Conservation (phyloP, 2,329 filamentous ascomycete genomes). For the Cryphonectria japonica region DNA sequence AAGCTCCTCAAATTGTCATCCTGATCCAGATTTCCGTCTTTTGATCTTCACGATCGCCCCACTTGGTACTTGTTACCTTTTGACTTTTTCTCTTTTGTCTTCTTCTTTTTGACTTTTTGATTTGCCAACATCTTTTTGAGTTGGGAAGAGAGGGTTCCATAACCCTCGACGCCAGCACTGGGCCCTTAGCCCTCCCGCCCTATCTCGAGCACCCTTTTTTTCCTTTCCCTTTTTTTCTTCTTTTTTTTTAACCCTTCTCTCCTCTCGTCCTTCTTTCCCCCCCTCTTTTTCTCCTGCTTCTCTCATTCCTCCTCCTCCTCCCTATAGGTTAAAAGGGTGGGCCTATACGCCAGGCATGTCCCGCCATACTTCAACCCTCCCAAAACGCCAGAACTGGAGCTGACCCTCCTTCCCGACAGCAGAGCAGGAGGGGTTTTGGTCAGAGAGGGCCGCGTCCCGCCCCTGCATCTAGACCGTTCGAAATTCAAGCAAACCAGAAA, state of each 20-base stretch:
- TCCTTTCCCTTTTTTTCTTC: background rate
- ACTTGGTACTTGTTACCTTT: background rate
- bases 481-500: background rate
- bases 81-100: background rate
- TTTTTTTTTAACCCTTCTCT: background rate
- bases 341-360: slow-evolving; percentile 9
- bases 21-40: background rate
- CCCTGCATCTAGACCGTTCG: slow-evolving; percentile 11
- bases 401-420: background rate
- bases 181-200: background rate
- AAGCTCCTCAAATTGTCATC: background rate
- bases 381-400: background rate
- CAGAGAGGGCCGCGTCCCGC: background rate
- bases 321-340: background rate
- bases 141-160: background rate
- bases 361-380: slow-evolving; percentile 2
- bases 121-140: background rate
- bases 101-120: background rate
- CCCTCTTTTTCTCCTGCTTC: too few species aligned
- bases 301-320: background rate
- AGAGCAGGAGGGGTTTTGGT: background rate
- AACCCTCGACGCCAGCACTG: background rate
- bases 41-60: background rate
- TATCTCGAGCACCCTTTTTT: background rate
- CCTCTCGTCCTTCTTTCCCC: background rate